These are phyloP conservation scores for Naganishia vaughanmartiniae DNA, from an alignment of 768 basidiomycete genomes.

Conservation along the genomic window DNA sequence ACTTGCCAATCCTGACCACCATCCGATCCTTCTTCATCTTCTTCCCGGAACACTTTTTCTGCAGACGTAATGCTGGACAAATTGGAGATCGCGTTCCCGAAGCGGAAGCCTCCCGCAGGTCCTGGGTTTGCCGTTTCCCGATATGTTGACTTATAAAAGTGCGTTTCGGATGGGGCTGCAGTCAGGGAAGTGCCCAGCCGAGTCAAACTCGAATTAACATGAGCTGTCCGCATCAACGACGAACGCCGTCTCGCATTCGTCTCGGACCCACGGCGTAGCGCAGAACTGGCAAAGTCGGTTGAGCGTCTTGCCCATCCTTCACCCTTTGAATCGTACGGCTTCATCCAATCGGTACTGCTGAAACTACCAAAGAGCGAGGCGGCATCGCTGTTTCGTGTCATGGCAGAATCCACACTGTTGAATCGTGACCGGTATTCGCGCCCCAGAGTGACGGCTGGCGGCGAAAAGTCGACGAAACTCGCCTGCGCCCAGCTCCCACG, in stretches of 20 bases:
- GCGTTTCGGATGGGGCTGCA: neutral
- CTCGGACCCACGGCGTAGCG: constrained; percentile 10
- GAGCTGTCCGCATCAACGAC: neutral
- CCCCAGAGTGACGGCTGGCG: constrained; percentile 1
- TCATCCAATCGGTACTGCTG: constrained; percentile 14
- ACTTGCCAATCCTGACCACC: constrained; percentile 1
- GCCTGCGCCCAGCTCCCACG: constrained; percentile 19
- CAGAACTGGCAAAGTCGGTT: neutral
- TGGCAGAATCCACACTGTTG: constrained; percentile 17
- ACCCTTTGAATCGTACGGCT: neutral
- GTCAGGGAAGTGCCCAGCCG: neutral
- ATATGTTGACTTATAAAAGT: neutral
- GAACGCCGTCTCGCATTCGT: constrained; percentile 5
- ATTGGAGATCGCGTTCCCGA: neutral
- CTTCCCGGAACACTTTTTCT: constrained; percentile 1
- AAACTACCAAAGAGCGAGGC: constrained; percentile 1
- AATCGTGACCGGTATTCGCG: constrained; percentile 15
- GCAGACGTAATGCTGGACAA: neutral
- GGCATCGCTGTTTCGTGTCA: constrained; percentile 13
- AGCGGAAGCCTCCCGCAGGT: constrained; percentile 9
- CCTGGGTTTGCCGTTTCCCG: neutral
- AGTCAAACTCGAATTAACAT: neutral
- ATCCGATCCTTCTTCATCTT: neutral
- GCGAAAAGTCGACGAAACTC: constrained; percentile 1
- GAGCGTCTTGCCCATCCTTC: constrained; percentile 12